phyloP scores from a whole-genome alignment of 176 grass and related monocot genomes.

The Sorghum bicolor region Sorghum_bicolor_NCBIv3 NC_012872.2:9226501-9227000 shows the following conservation, averaged over 20 bases:
- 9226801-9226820: neutral
- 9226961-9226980: neutral
- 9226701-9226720: too few relatives aligned
- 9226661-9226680: too few relatives aligned
- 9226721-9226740: neutral
- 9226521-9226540: neutral
- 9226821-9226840: neutral
- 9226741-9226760: neutral
- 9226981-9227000: neutral
- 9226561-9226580: too few relatives aligned
- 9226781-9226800: neutral
- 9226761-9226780: neutral
- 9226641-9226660: too few relatives aligned
- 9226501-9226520: neutral
- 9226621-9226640: too few relatives aligned
- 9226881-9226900: neutral
- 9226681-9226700: too few relatives aligned
- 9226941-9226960: too few relatives aligned
- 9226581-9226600: too few relatives aligned
- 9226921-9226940: neutral
- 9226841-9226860: neutral
- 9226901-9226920: neutral
- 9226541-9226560: too few relatives aligned
- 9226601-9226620: too few relatives aligned
- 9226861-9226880: neutral